phyloP scores from a whole-genome alignment of 2,329 filamentous ascomycete species.

The Aspergillus phoenicis region DNA sequence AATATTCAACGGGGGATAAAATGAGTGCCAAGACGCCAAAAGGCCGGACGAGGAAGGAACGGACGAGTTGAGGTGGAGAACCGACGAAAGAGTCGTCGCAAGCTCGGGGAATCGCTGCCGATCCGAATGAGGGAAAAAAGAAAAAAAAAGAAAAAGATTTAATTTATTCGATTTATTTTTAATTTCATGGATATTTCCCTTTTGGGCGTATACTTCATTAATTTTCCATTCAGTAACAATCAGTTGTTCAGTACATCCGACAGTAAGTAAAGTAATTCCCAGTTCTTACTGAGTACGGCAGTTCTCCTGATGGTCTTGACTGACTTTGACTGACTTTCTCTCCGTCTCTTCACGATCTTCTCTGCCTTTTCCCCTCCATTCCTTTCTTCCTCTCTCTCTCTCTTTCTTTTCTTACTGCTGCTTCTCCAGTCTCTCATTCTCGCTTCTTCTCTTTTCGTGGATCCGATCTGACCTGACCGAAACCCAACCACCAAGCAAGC shows the following conservation, averaged over 20 bases:
- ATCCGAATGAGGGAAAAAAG: neutral
- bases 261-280: neutral
- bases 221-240: neutral
- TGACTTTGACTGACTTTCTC: neutral
- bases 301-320: neutral
- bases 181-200: too few relatives aligned
- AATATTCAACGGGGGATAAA: neutral
- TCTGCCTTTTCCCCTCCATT: neutral
- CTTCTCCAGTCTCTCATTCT: neutral
- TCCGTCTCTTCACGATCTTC: neutral
- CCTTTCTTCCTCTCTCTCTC: neutral
- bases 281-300: neutral
- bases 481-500: neutral
- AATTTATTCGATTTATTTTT: too few relatives aligned
- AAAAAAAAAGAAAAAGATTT: too few relatives aligned
- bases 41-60: neutral
- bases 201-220: too few relatives aligned
- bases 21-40: conserved; percentile 10
- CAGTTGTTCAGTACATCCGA: neutral
- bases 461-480: conserved; percentile 1
- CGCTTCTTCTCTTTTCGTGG: conserved; percentile 9
- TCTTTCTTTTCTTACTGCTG: neutral
- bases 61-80: neutral
- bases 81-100: conserved; percentile 16
- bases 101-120: conserved; percentile 10